Percentiles rank a stretch among this genome's conserved stretches.
phyloP scores from a whole-genome alignment of 345 rosid genomes.

The Citrus hindsii region DNA sequence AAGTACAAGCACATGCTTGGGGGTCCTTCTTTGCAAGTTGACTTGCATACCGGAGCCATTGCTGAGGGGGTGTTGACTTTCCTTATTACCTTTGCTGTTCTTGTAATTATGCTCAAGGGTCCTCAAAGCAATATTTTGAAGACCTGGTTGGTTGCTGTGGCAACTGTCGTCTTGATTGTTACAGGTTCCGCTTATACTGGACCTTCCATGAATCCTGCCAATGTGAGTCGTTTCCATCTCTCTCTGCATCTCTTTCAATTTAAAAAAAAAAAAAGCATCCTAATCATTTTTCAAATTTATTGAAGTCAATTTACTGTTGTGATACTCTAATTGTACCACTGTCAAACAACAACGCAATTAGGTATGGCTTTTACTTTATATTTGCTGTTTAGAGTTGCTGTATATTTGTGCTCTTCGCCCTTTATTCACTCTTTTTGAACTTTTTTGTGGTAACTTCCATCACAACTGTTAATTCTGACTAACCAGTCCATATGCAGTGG shows the following conservation, averaged over 20 bases:
- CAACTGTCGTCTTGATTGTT: conserved; percentile 57
- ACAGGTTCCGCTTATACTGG: conserved; percentile 69
- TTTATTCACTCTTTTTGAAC: not conserved
- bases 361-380: not conserved
- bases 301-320: not conserved
- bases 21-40: conserved; percentile 67
- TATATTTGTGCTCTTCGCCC: not conserved
- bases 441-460: not conserved
- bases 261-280: not conserved
- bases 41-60: conserved; percentile 78
- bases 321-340: not conserved
- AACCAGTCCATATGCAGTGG: not conserved
- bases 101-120: conserved; percentile 70
- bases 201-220: conserved; percentile 98
- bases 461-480: not conserved
- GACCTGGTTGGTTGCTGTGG: conserved; percentile 64
- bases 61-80: conserved; percentile 88
- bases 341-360: not conserved
- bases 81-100: conserved; percentile 60
- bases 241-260: not conserved
- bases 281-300: not conserved
- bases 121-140: conserved; percentile 49
- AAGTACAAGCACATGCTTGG: conserved; percentile 69
- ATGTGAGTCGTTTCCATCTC: conserved; percentile 53
- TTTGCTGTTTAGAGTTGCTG: too few relatives aligned